Evolutionary conservation across 805 yeast species (phyloP), one percentile per base, ranked within the genome.

Genomic region (Monosporozyma siamensis): DNA sequence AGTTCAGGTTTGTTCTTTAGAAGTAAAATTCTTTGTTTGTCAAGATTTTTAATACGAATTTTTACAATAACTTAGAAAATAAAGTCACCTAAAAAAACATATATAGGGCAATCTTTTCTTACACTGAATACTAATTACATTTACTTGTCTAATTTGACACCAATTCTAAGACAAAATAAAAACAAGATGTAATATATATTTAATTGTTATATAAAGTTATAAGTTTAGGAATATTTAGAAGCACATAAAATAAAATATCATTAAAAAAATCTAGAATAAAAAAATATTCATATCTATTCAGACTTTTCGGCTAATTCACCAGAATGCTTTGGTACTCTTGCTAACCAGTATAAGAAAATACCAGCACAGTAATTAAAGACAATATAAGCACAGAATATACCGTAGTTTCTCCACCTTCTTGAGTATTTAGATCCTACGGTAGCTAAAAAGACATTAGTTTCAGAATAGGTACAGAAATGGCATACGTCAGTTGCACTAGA

Each of bases 291-390:
- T 6, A 29, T 4, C 32, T 2, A 29, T 11, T 29, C 6, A 8
- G 32, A 29, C 6, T 29, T 29, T 20, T 29, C 32, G 20, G 32
- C 32, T 37, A 59, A 49, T 39, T 80, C 83, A 47, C 89, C 90
- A 59, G 81, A 82, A 63, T 82, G 82, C 72, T 81, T 81, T 43
- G 92, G 92, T 46, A 82, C 90, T 70, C 92, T 75, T 9, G 78
- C 75, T 22, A 76, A 56, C 81, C 82, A 78, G 69, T 80, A 72
- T 47, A 70, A 53, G 53, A 67, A 71, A 2, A 62, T 42, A 11
- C 82, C 68, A 43, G 67, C 53, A 5, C 44, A 30, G 41, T 54
- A 58, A 52, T 75, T 71, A 54, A 76, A 64, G 11, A 57, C 70
- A 50, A 75, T 70, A 58, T 63, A 78, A 44, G 71, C 70, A 39